Evolutionary conservation across 2,329 filamentous ascomycete genomes (phyloP), one percentile per base, ranked within the genome.

Genomic region (Neonectria faginata): DNA sequence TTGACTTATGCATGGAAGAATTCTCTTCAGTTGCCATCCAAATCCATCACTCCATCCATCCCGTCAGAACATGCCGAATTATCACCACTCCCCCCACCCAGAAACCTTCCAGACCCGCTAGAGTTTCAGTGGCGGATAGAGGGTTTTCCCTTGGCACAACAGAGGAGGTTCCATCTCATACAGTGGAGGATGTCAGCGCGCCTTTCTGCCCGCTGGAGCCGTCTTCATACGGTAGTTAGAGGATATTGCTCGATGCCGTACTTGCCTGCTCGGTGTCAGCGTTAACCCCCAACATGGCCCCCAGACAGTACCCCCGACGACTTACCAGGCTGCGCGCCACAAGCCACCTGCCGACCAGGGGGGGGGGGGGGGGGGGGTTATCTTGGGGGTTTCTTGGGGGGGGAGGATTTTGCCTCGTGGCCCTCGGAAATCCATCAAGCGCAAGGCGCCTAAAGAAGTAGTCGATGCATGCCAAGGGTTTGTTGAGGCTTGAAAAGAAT

Each of bases 371-470:
- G 41, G 39, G n/a, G 48, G 58, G 41, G 39, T 50, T 55, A 11
- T 33, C 55, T 51, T 50, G 48, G 60, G 64, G 51, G 55, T 57
- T 45, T 60, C 51, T 63, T 62, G 18, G 63, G 54, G 63, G 54
- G 53, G 45, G 50, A 64, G 68, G 57, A 64, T 66, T 70, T 72
- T 64, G 70, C 66, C 61, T 69, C 64, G 67, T 18, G 63, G 62
- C 62, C 60, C 42, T 55, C 41, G 67, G 52, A 53, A 42, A 67
- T 55, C 45, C 57, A 60, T 62, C 59, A 55, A 52, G 44, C 22
- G 42, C 65, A 67, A 65, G 62, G 65, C 36, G 63, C 62, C 62
- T 50, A 61, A 56, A 45, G 61, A 60, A 64, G 62, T 56, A 67
- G 64, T 50, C 65, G 63, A 65, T 54, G 59, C 65, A 51, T 65